Evolutionary conservation across 176 grass and related monocot genomes (phyloP).

Genomic region (Themeda triandra): DNA sequence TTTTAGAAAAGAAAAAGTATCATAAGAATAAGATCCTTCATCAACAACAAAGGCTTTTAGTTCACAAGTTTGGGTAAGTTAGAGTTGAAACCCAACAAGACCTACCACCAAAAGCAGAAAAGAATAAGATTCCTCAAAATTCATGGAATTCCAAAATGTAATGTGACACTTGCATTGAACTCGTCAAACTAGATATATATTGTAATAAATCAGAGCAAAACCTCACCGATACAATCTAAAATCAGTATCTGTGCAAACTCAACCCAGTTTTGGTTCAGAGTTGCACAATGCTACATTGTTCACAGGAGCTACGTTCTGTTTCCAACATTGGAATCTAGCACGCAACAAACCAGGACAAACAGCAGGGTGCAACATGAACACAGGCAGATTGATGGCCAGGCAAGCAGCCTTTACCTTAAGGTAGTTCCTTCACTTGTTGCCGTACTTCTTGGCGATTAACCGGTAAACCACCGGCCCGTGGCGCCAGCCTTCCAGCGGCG

Average conservation of each 20-base stretch:
- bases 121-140: not conserved
- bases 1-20: not conserved
- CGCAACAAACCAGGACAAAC: not conserved
- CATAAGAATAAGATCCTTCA: not conserved
- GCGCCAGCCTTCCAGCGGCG: slow-evolving; percentile 61
- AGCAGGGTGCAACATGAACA: not conserved
- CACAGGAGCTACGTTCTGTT: not conserved
- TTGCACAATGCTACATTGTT: slow-evolving; percentile 7
- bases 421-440: slow-evolving; percentile 24
- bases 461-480: slow-evolving; percentile 62
- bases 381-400: not conserved
- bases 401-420: slow-evolving; percentile 29
- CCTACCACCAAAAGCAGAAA: not conserved
- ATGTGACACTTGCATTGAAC: not conserved
- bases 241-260: not conserved
- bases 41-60: not conserved
- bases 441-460: slow-evolving; percentile 45
- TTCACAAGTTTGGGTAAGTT: not conserved
- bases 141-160: not conserved
- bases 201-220: slow-evolving; percentile 1
- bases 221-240: not conserved
- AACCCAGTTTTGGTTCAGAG: not conserved
- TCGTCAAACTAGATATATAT: no score
- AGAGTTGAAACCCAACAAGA: no score
- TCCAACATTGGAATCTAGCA: slow-evolving; percentile 12